Evolutionary conservation across 148 eudicot genomes (phyloP).

Genomic region (Vaccinium vitisidaea): DNA sequence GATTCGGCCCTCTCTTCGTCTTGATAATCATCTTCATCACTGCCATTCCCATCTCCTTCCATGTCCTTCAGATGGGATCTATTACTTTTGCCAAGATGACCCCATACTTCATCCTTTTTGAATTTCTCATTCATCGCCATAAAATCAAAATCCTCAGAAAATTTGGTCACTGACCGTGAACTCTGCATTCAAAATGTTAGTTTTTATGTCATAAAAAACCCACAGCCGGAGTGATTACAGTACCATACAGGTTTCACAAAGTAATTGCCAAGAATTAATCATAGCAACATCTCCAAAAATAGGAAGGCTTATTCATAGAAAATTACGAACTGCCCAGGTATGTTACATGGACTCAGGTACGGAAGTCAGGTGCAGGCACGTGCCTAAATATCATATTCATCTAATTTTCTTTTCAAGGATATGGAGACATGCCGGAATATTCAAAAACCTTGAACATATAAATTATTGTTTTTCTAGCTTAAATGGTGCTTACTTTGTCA

Average conservation of each 20-base stretch:
- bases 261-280: neutral
- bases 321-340: neutral
- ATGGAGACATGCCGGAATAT: no score
- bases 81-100: constrained; percentile 68
- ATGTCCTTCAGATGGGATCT: constrained; percentile 30
- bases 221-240: neutral
- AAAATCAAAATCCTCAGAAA: constrained; percentile 90
- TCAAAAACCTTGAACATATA: no score
- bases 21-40: constrained; percentile 45
- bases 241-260: neutral
- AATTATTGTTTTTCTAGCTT: neutral
- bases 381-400: neutral
- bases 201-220: neutral
- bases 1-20: constrained; percentile 49
- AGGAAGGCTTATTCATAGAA: neutral
- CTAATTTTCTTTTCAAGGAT: neutral
- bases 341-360: neutral
- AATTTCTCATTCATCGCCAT: constrained; percentile 93
- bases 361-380: neutral
- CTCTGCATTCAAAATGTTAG: constrained; percentile 31
- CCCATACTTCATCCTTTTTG: constrained; percentile 98
- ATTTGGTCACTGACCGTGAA: constrained; percentile 54
- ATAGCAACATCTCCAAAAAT: neutral
- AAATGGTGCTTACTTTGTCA: neutral
- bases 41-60: constrained; percentile 42